A percentile compares a stretch with the other conserved stretches of the same genome.
These are phyloP conservation scores for Polytolypa hystricis DNA, from an alignment of 2,329 filamentous ascomycete genomes.

Conservation along the genomic window DNA sequence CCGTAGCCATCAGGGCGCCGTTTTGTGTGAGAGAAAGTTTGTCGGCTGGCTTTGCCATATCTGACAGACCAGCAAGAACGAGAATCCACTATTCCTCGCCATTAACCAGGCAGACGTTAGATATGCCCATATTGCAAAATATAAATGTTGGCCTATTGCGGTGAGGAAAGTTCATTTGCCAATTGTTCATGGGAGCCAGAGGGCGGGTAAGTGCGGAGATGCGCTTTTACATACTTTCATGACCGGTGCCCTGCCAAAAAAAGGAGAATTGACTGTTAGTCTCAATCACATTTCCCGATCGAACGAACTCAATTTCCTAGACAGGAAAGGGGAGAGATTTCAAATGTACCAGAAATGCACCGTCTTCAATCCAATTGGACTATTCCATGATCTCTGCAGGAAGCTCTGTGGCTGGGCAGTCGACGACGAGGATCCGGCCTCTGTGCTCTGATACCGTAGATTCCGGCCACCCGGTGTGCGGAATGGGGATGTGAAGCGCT, in stretches of 20 bases:
- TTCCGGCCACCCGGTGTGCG: constrained; percentile 38
- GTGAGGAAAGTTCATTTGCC: background rate
- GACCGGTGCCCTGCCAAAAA: constrained; percentile 62
- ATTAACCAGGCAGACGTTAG: background rate
- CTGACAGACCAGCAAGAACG: constrained; percentile 82
- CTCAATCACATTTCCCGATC: too few relatives aligned
- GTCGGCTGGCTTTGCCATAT: constrained; percentile 82
- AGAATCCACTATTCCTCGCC: constrained; percentile 61
- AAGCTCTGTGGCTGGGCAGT: constrained; percentile 35
- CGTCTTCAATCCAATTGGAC: constrained; percentile 73
- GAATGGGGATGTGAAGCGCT: constrained; percentile 44
- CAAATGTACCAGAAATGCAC: constrained; percentile 86
- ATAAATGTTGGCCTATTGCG: background rate
- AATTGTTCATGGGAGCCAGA: too few relatives aligned
- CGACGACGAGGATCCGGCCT: constrained; percentile 39
- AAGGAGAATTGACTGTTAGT: background rate
- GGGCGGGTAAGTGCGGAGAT: background rate
- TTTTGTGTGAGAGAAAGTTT: constrained; percentile 93
- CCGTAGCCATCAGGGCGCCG: constrained; percentile 76
- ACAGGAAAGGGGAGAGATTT: too few relatives aligned
- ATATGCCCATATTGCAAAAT: background rate
- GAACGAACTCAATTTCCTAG: too few relatives aligned
- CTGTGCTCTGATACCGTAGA: constrained; percentile 62
- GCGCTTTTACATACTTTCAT: constrained; percentile 55
- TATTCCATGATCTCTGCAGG: constrained; percentile 73